Evolutionary conservation across 2,329 filamentous ascomycete genomes (phyloP).

Genomic region (Botrytis paeoniae): DNA sequence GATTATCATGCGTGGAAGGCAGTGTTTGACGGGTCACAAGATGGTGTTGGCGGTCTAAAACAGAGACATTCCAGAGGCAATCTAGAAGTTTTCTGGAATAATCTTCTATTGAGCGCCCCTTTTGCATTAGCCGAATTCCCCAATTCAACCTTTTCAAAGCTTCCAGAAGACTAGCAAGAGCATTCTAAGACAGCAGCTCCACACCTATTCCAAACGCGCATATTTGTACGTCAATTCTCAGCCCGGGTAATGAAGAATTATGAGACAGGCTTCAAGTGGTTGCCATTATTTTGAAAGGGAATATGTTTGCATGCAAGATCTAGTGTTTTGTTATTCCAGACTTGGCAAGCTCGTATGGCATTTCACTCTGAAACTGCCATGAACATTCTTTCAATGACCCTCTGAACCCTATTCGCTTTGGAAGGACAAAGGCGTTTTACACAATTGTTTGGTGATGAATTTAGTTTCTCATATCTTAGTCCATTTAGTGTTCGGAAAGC

Average conservation of each 20-base stretch:
- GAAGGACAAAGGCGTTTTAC: neutral
- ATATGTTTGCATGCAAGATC: neutral
- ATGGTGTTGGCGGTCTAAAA: neutral
- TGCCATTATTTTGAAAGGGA: neutral
- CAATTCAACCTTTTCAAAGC: neutral
- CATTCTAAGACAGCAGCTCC: neutral
- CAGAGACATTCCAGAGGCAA: neutral
- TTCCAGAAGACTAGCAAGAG: neutral
- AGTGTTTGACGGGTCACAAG: neutral
- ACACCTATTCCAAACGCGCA: no score
- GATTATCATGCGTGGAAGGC: neutral
- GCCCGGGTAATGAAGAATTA: neutral
- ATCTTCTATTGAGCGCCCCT: neutral
- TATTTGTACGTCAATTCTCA: neutral
- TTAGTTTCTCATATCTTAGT: neutral
- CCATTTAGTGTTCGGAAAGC: neutral
- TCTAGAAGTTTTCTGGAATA: constrained; percentile 5
- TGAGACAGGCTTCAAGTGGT: constrained; percentile 1
- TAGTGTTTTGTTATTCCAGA: neutral
- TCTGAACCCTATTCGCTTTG: neutral
- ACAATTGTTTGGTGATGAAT: neutral
- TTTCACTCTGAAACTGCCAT: neutral
- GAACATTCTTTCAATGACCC: neutral
- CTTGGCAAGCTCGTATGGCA: neutral
- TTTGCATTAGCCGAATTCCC: neutral